phyloP scores from a whole-genome alignment of 441 rosid species.

The Bruguiera hainesii region DNA sequence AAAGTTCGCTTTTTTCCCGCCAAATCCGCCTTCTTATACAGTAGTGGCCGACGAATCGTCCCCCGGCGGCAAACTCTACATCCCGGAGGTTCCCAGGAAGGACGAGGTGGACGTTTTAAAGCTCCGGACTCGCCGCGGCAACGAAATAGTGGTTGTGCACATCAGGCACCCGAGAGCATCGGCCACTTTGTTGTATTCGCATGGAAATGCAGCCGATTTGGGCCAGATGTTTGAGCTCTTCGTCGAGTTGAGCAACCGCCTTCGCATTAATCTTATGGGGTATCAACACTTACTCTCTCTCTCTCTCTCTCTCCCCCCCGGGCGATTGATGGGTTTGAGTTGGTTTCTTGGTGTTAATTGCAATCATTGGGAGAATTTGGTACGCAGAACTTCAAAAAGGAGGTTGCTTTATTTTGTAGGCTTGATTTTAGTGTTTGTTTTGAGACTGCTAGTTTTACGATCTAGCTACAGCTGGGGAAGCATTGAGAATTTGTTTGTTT shows the following conservation, averaged over 20 bases:
- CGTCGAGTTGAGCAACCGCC: slow-evolving; percentile 72
- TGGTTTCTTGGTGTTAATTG: not conserved
- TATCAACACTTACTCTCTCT: slow-evolving; percentile 12
- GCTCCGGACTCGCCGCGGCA: slow-evolving; percentile 73
- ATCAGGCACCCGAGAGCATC: slow-evolving; percentile 66
- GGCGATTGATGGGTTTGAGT: not conserved
- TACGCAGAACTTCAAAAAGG: not conserved
- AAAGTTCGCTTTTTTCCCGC: slow-evolving; percentile 95
- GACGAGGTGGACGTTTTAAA: slow-evolving; percentile 61
- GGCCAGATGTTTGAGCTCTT: slow-evolving; percentile 89
- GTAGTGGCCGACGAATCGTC: slow-evolving; percentile 47
- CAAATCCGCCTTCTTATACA: slow-evolving; percentile 80
- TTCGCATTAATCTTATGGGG: slow-evolving; percentile 92
- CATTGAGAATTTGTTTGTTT: not conserved
- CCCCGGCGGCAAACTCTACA: slow-evolving; percentile 41
- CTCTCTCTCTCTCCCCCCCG: not conserved
- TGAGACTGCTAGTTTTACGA: not conserved
- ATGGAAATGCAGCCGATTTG: slow-evolving; percentile 97
- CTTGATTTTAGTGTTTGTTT: not conserved
- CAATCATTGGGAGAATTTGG: not conserved
- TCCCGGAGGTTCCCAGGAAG: slow-evolving; percentile 60
- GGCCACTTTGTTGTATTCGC: slow-evolving; percentile 75
- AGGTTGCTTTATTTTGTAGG: not conserved
- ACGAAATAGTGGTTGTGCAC: slow-evolving; percentile 75
- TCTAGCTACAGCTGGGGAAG: too few relatives aligned